phyloP scores from a whole-genome alignment of 2,329 filamentous ascomycete genomes.

The Pestalotiopsis sp. region DNA sequence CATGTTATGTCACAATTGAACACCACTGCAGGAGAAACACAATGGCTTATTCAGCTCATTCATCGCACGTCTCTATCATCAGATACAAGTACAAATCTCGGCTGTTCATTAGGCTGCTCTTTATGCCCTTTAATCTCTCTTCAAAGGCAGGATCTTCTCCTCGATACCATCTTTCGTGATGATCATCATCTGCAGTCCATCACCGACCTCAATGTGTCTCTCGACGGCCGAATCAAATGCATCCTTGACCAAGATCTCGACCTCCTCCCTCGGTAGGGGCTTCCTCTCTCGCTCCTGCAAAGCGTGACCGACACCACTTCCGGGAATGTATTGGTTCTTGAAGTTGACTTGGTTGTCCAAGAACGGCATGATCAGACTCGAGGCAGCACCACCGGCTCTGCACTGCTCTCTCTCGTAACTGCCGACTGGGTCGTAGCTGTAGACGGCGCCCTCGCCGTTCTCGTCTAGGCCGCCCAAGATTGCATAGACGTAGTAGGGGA shows the following conservation, averaged over 20 bases:
- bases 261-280: constrained; percentile 72
- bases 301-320: constrained; percentile 80
- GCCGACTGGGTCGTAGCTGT: constrained; percentile 97
- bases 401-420: constrained; percentile 98
- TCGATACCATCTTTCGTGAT: constrained; percentile 87
- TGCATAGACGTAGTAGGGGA: constrained; percentile 96
- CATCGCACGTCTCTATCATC: constrained; percentile 21
- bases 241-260: constrained; percentile 90
- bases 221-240: constrained; percentile 98
- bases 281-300: constrained; percentile 71
- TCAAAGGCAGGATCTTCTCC: constrained; percentile 82
- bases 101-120: neutral
- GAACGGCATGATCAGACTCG: constrained; percentile 98
- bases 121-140: constrained; percentile 71
- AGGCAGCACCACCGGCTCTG: constrained; percentile 87
- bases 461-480: constrained; percentile 95
- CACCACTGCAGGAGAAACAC: neutral
- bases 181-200: constrained; percentile 92
- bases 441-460: constrained; percentile 89
- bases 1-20: neutral
- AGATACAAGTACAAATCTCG: constrained; percentile 17
- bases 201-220: constrained; percentile 98
- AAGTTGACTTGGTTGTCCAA: constrained; percentile 99
- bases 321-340: constrained; percentile 96
- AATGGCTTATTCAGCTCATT: neutral